A percentile compares a stretch with the other conserved stretches of the same genome.
phyloP scores from a whole-genome alignment of 225 moss, liverwort and hornwort genomes.

The Bryoerythrophyllum caledonicum region DNA sequence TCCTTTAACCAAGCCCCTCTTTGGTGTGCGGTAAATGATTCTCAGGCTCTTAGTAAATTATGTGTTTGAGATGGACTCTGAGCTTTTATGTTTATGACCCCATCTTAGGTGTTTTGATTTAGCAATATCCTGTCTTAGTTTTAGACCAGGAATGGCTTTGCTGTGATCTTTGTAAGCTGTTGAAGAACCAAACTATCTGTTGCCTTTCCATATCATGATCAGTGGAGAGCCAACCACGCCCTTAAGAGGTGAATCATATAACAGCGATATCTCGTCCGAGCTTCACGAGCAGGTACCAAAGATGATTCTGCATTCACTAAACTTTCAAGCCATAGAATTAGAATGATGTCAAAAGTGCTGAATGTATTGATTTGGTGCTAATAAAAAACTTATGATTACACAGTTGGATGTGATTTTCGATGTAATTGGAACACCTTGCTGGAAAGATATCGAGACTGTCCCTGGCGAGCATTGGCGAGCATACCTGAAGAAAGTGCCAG shows the following conservation, averaged over 20 bases:
- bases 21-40: conserved; percentile 65
- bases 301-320: background rate
- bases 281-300: conserved; percentile 63
- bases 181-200: background rate
- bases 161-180: background rate
- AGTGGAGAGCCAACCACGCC: conserved; percentile 83
- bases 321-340: background rate
- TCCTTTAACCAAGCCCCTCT: conserved; percentile 69
- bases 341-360: background rate
- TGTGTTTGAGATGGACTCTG: background rate
- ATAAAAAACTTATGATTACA: background rate
- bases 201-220: background rate
- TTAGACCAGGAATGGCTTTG: background rate
- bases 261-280: conserved; percentile 61
- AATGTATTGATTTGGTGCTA: background rate
- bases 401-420: conserved; percentile 85
- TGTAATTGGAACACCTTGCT: conserved; percentile 84
- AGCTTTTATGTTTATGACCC: background rate
- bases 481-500: conserved; percentile 76
- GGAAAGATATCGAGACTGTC: conserved; percentile 84
- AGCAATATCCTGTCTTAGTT: conserved; percentile 1
- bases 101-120: background rate
- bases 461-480: conserved; percentile 78
- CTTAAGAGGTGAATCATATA: conserved; percentile 60
- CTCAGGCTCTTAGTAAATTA: background rate